Base-by-base conservation (phyloP, 306 rosid genomes). In the Dryas alaskensis region DNA sequence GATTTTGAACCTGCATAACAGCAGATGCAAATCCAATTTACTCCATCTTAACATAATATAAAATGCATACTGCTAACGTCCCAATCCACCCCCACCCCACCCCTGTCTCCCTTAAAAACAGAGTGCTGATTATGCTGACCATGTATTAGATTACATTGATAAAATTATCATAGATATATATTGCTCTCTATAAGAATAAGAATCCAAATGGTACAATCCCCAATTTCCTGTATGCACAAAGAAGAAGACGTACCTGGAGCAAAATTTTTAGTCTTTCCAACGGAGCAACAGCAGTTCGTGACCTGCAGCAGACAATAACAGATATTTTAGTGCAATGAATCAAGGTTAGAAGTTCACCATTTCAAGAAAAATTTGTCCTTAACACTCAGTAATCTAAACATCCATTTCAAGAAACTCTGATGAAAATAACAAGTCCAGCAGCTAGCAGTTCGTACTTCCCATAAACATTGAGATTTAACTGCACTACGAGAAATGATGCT, bases 271-370 rank as follows among this genome's bases (percentile, higher is more conserved):
- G 76, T 84, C 89, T 90, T 73, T 84, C 89, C 75, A 83, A 69
- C 9, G 89, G 89, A 70, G 89, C 90, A 64, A 87, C 96, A 65
- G 92, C 89, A 66, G 86, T 85, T 40, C 90, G 87, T 42, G 92
- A 89, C 75, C 93, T 87, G 72, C 76, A 57, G 42, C 50, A 78
- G 70, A 45, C 17, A 31, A 63, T 57, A 73, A 47, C 67, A 25
- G 3, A 59, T 19, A 40, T 60, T 57, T 50, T 12, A 27, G 5
- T 19, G 10, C 66, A 42, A 17, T 25, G 59, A 42, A 60, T 9
- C 43, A n/a, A 44, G 4, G 37, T 51, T 40, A 12, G 7, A 50
- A 80, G 44, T 60, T 45, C 27, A 14, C 47, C 44, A 37, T 4
- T 31, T 14, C 66, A 39, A 8, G 3, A 2, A 45, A 45, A 45